Evolutionary conservation across 73 alveolate species (phyloP), one percentile per base, ranked within the genome.

Genomic region (Blepharisma japonicum): DNA sequence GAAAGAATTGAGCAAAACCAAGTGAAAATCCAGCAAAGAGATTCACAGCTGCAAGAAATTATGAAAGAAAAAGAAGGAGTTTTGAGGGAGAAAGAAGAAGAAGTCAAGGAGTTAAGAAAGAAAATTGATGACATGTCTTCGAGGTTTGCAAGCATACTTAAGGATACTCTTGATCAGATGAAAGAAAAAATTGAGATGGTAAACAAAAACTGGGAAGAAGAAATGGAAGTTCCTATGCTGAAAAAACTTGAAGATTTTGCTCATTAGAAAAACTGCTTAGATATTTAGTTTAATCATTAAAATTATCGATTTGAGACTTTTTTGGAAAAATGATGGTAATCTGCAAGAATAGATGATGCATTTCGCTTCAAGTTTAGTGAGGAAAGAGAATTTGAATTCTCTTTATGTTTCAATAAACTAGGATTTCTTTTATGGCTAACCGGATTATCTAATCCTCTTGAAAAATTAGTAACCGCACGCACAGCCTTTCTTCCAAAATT

Each of bases 191-290:
- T 87, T 53, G 87, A 80, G 21, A 23, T 49, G 20, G 94, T 89
- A 0, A 87, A 84, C 71, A 87, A 72, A 9, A 82, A 87, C 47
- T 87, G 94, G 94, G 90, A 87, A 78, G 89, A 71, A 32, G 94
- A 87, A 56, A 87, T 82, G 79, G 94, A 87, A 27, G 83, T 87
- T 6, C 74, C 78, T 7, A 87, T 87, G 86, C 71, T 87, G 55
- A 77, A 87, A 70, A 77, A 82, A 46, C 86, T 87, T 39, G 94
- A 87, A 68, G 89, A 86, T 7, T 76, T 86, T 82, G 72, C 87
- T 6, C 56, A 61, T 32, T 32, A 32, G 42, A 32, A 32, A 32
- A 32, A 32, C 42, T 32, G 42, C 42, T 32, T 32, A 32, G 42
- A 32, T 32, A 32, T 32, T 32, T 32, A 32, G 42, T 32, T 32